Evolutionary conservation across 306 rosid genomes (phyloP), one percentile per base, ranked within the genome.

Genomic region (Acacia crassicarpa): DNA sequence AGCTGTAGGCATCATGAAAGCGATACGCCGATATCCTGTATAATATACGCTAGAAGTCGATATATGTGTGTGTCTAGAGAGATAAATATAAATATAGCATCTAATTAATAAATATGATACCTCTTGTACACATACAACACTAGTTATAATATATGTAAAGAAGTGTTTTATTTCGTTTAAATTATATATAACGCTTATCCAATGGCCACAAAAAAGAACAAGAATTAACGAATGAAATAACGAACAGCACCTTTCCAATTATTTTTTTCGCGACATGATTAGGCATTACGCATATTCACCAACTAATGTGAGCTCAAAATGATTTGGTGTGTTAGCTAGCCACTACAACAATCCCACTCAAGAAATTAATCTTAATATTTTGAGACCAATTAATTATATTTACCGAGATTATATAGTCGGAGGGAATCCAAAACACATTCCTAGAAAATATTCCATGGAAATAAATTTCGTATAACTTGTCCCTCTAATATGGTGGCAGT

Each of bases 341-440:
- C 76, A 59, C 83, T 79, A 87, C 78, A 84, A 86, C 84, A 88
- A 82, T 86, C 88, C 89, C 33, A 51, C 65, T 67, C 46, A 77
- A 79, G 67, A 48, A 38, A 86, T 67, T 44, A 74, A 32, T 59
- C 35, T 11, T 70, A 70, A 80, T 85, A 79, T 79, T 78, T 80
- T 73, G 80, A 80, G 78, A 75, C 66, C 80, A 83, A 88, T 85
- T 82, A 83, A 88, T 85, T 82, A 89, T 88, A 80, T 83, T 83
- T 79, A 84, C 92, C 78, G 85, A 82, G 87, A 85, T 89, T 90
- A 62, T 71, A 84, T 72, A 43, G 59, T 67, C 35, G 67, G 35
- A 62, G 80, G 82, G 85, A 80, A 91, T 89, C 95, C 87, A 91
- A 94, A 83, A 46, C 92, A 94, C 92, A 89, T 94, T 95, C 74